Base-by-base conservation (phyloP, 192 early-diverging fungal species). In the Coemansia guatemalensis region DNA sequence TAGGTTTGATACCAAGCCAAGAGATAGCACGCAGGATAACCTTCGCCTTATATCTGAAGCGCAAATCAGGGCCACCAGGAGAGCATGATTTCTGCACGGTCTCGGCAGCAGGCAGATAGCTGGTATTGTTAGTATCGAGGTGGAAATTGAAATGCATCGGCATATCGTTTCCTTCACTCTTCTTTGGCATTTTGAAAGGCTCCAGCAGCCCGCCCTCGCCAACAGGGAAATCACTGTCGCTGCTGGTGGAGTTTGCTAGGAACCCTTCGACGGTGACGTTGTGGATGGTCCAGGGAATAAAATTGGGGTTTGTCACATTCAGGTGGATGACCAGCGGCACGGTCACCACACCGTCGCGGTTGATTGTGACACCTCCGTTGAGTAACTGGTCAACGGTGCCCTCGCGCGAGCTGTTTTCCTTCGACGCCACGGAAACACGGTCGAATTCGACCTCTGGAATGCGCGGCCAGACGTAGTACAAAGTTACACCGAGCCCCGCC, bases 291-390 rank as follows among this genome's bases (percentile, higher is more conserved):
- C 82, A 84, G 0, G 78, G 75, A 48, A 84, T 84, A 51, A 57
- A 81, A 69, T 84, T 84, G 21, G 82, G 82, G 65, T 84, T 84
- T 33, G 72, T 78, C 9, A 81, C 75, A 29, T 72, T 73, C 35
- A 84, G 66, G 41, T 78, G 72, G 61, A 84, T 78, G 7, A 81
- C 62, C 48, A 84, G 72, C 54, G 82, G 82, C 39, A 84, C 68
- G 0, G 78, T 74, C 21, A 82, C 75, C 35, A 74, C 63, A 62
- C 80, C 80, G 18, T 69, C n/a, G 32, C 75, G 71, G 65, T 77
- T 69, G n/a, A 82, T 68, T 4, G 49, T 62, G 8, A 64, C 64
- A 8, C 64, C 59, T 12, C 35, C 30, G 51, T 65, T 65, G 26
- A 74, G 53, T 53, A 76, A 32, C 53, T 78, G 56, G 48, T 61